Evolutionary conservation across 345 rosid species (phyloP).

Genomic region (Lepidium sativum): DNA sequence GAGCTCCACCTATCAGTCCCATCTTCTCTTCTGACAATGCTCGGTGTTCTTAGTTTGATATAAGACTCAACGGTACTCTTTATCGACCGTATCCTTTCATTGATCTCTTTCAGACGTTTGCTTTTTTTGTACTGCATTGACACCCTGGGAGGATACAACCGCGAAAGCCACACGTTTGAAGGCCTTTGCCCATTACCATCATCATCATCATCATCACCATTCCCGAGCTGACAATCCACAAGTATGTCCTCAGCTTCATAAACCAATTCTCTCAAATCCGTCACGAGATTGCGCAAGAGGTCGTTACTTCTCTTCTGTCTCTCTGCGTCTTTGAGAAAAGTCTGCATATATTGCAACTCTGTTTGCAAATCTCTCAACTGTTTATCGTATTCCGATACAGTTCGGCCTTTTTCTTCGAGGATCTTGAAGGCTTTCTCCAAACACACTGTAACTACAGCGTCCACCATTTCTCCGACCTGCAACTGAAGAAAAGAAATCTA

Average conservation of each 20-base stretch:
- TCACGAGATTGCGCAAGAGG: conserved; percentile 1
- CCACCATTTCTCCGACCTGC: conserved; percentile 21
- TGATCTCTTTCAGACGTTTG: conserved; percentile 29
- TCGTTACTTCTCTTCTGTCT: conserved; percentile 18
- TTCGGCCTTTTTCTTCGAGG: conserved; percentile 24
- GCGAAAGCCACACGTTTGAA: conserved; percentile 18
- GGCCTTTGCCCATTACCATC: conserved; percentile 12
- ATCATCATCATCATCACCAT: not conserved
- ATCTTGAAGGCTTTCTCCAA: conserved; percentile 14
- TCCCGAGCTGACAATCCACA: conserved; percentile 19
- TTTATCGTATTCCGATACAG: conserved; percentile 12
- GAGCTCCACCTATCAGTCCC: conserved; percentile 28
- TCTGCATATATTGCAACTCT: conserved; percentile 25
- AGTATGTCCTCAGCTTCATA: conserved; percentile 32
- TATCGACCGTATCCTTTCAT: conserved; percentile 6
- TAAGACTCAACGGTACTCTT: conserved; percentile 13
- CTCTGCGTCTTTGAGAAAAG: conserved; percentile 28
- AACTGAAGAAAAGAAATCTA: not conserved
- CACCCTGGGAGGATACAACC: conserved; percentile 8
- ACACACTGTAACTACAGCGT: conserved; percentile 28
- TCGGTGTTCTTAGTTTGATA: conserved; percentile 7
- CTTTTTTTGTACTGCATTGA: conserved; percentile 27
- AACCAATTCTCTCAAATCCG: conserved; percentile 18
- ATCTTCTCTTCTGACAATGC: conserved; percentile 17
- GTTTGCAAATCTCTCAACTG: conserved; percentile 4